Evolutionary conservation across 306 rosid genomes (phyloP).

Genomic region (barrel medic (Medicago truncatula)): MtrunA17r5.0-ANR NC_053043.1:33290001-33290500

Average conservation of each 20-base stretch:
- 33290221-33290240: constrained; percentile 47
- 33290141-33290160: constrained; percentile 44
- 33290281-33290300: constrained; percentile 29
- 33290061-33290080: constrained; percentile 55
- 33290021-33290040: constrained; percentile 66
- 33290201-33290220: constrained; percentile 40
- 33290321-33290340: constrained; percentile 51
- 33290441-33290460: background rate
- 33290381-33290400: constrained; percentile 50
- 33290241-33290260: constrained; percentile 49
- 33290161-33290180: constrained; percentile 44
- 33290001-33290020: constrained; percentile 66
- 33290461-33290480: background rate
- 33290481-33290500: background rate
- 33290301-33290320: constrained; percentile 50
- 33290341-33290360: constrained; percentile 8
- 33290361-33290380: constrained; percentile 48
- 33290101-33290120: constrained; percentile 37
- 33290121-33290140: constrained; percentile 51
- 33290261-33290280: constrained; percentile 50
- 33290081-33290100: constrained; percentile 63
- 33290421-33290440: constrained; percentile 36
- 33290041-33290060: constrained; percentile 65
- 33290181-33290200: constrained; percentile 50
- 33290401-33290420: constrained; percentile 31